These are phyloP conservation scores for Neoboletus brunneissimus DNA, from an alignment of 768 basidiomycete species.

Conservation along the genomic window DNA sequence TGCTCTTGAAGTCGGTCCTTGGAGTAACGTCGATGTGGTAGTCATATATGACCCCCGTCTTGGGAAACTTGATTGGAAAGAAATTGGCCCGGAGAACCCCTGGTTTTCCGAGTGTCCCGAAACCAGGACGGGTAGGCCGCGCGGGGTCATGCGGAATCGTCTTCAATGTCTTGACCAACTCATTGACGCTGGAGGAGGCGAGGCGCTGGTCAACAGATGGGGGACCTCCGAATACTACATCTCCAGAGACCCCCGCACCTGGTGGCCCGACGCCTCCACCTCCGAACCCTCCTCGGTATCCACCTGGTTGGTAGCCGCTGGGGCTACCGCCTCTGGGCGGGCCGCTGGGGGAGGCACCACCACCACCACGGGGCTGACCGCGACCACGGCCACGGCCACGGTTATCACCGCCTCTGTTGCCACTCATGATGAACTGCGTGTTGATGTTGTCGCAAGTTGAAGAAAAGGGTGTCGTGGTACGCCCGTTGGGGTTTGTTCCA, in stretches of 20 bases:
- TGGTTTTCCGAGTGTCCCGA: conserved; percentile 38
- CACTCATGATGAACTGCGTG: conserved; percentile 13
- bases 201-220: conserved; percentile 37
- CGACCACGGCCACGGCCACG: conserved; percentile 22
- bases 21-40: conserved; percentile 43
- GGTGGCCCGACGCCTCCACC: conserved; percentile 27
- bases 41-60: conserved; percentile 39
- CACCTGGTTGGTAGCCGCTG: conserved; percentile 4
- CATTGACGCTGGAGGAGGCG: conserved; percentile 5
- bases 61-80: conserved; percentile 44
- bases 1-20: conserved; percentile 33
- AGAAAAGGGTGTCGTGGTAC: not conserved
- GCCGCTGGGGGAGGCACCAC: not conserved
- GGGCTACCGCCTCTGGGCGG: conserved; percentile 3
- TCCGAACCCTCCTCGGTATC: conserved; percentile 15
- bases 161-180: conserved; percentile 30
- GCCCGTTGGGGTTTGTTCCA: not conserved
- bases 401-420: conserved; percentile 7
- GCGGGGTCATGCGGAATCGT: conserved; percentile 30
- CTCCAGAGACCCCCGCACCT: conserved; percentile 26
- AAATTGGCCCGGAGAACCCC: conserved; percentile 50
- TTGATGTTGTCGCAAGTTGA: not conserved
- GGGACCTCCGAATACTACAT: conserved; percentile 28
- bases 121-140: conserved; percentile 46
- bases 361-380: conserved; percentile 9